Evolutionary conservation across 345 rosid species (phyloP), one percentile per base, ranked within the genome.

Genomic region (Eucalyptus cladocalyx): DNA sequence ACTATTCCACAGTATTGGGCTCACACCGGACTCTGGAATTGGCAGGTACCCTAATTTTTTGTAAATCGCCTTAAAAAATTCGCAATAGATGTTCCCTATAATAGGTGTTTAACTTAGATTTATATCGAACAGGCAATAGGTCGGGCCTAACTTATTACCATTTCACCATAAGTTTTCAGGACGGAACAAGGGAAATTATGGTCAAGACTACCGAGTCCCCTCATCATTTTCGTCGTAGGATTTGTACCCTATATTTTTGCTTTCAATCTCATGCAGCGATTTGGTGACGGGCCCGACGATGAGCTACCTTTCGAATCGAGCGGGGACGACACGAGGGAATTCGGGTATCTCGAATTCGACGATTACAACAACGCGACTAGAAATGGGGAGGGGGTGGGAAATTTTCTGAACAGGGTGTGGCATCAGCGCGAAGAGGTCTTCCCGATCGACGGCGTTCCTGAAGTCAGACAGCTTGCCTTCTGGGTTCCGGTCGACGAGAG

Each of bases 401-500:
- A 94, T 89, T 86, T 94, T 32, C 91, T 97, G 53, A 97, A 97
- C 89, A 91, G 91, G 23, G 88, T 94, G 13, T 95, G 98, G 97
- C 95, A 92, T 86, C 98, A 96, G 89, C 96, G 96, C 24, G 98
- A 97, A 92, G 99, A 97, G 87, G 92, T 95, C 13, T 97, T 96
- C 88, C 93, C 95, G 48, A 93, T 94, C 21, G 49, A 93, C 83
- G 99, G 98, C 89, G 88, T 89, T 86, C 97, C 97, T 23, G 99
- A 97, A 92, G 93, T 87, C 15, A 92, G 98, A 54, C 91, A 93
- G 58, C 97, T 91, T 9, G 89, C 92, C n/a, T 97, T 96, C 47
- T 95, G 98, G 98, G 90, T 96, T 89, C 95, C 99, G 13, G 98
- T 94, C 4, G 93, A 95, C 88, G 7, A 89, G 21, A 88, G 90